A percentile compares a stretch with the other conserved stretches of the same genome.
These are phyloP conservation scores for Didymella exigua DNA, from an alignment of 2,329 filamentous ascomycete species.

Conservation along the genomic window DNA sequence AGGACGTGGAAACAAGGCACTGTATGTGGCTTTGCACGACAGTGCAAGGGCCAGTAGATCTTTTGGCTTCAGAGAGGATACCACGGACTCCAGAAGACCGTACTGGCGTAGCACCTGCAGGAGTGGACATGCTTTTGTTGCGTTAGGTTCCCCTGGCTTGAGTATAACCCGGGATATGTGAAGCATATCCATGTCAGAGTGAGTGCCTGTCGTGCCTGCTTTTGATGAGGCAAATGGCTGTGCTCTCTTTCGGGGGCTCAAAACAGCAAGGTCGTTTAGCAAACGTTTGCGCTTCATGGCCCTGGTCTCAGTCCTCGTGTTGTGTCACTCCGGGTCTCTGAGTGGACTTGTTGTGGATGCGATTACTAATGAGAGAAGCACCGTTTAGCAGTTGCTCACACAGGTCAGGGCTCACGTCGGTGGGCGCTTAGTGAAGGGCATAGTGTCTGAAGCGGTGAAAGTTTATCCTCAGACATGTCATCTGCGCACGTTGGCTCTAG, in stretches of 20 bases:
- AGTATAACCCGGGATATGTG: background rate
- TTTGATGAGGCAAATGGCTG: background rate
- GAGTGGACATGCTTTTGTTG: slow-evolving; percentile 21
- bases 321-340: background rate
- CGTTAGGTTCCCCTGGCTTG: background rate
- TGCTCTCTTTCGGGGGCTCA: slow-evolving; percentile 18
- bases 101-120: slow-evolving; percentile 34
- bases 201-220: background rate
- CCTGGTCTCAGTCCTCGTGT: background rate
- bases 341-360: background rate
- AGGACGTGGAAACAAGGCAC: slow-evolving; percentile 28
- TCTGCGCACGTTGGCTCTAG: background rate
- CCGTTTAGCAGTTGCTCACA: slow-evolving; percentile 8
- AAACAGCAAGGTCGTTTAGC: background rate
- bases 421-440: background rate
- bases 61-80: slow-evolving; percentile 30
- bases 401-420: background rate
- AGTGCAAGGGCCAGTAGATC: slow-evolving; percentile 39
- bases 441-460: background rate
- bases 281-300: slow-evolving; percentile 33
- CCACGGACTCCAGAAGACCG: slow-evolving; percentile 34
- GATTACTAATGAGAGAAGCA: background rate
- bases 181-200: background rate
- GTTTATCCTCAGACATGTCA: background rate
- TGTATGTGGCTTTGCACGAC: slow-evolving; percentile 34